Percentiles rank a stretch among this genome's conserved stretches.
Evolutionary conservation across 192 early-diverging fungal genomes (phyloP).

Genomic region (Podochytrium sp.): DNA sequence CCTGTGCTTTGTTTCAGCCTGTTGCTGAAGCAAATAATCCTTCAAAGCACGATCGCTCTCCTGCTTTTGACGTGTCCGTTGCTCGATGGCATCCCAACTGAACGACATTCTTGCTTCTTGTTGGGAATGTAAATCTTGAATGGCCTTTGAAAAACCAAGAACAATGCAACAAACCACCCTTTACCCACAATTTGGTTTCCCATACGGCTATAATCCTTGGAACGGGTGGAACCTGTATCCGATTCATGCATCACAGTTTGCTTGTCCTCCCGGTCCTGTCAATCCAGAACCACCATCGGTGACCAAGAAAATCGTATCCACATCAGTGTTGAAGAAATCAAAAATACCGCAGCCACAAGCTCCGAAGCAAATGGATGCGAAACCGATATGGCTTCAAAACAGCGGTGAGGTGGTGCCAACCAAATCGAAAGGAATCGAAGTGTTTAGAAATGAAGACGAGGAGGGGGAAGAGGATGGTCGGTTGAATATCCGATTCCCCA

Average conservation of each 20-base stretch:
- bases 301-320: background rate
- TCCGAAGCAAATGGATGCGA: background rate
- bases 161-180: too few species aligned
- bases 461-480: background rate
- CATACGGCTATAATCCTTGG: background rate
- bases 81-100: constrained; percentile 49
- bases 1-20: constrained; percentile 47
- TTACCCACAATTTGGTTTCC: too few species aligned
- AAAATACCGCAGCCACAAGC: background rate
- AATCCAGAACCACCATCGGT: background rate
- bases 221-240: background rate
- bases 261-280: too few species aligned
- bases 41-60: constrained; percentile 42
- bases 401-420: too few species aligned
- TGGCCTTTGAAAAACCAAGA: too few species aligned
- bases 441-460: background rate
- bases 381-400: background rate
- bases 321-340: background rate
- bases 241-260: background rate
- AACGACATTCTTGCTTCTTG: constrained; percentile 53
- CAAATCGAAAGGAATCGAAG: too few species aligned
- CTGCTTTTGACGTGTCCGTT: constrained; percentile 34
- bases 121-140: too few species aligned
- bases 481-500: background rate
- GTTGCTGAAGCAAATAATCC: constrained; percentile 42